phyloP scores from a whole-genome alignment of 441 rosid species.

The Arabidopsis hybrid region DNA sequence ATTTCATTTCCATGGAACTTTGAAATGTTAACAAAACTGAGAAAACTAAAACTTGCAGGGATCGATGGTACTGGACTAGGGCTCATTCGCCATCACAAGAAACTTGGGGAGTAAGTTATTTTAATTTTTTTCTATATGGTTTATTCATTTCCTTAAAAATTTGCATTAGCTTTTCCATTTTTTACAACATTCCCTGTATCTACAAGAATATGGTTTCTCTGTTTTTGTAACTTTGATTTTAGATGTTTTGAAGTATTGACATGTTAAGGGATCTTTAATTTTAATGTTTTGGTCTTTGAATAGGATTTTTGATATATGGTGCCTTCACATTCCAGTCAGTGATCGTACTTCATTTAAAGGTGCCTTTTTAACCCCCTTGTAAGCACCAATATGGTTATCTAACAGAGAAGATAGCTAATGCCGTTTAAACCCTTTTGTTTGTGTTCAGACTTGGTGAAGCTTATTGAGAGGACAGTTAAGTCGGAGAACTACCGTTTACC shows the following conservation, averaged over 20 bases:
- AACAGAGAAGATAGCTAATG: not conserved
- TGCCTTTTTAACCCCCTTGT: not conserved
- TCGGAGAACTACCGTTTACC: slow-evolving; percentile 49
- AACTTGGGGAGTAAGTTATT: slow-evolving; percentile 67
- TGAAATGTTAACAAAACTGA: slow-evolving; percentile 8
- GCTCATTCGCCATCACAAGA: slow-evolving; percentile 64
- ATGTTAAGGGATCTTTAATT: slow-evolving; percentile 10
- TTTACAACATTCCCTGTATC: not conserved
- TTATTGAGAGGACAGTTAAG: slow-evolving; percentile 56
- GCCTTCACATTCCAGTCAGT: slow-evolving; percentile 68
- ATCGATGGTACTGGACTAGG: slow-evolving; percentile 92
- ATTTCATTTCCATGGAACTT: not conserved
- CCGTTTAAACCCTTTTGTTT: not conserved
- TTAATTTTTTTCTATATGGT: not conserved
- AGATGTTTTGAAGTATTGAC: not conserved
- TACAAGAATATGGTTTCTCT: not conserved
- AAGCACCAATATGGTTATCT: not conserved
- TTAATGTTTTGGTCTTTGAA: slow-evolving; percentile 30
- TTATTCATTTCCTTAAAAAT: not conserved
- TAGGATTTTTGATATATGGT: slow-evolving; percentile 70
- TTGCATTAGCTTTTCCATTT: not conserved
- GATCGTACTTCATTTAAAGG: slow-evolving; percentile 68
- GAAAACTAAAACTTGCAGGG: slow-evolving; percentile 52
- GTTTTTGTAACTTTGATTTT: slow-evolving; percentile 8
- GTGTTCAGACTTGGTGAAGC: slow-evolving; percentile 59